phyloP scores from a whole-genome alignment of 1,139 yeast genomes.

The Suhomyces panamericanus region DNA sequence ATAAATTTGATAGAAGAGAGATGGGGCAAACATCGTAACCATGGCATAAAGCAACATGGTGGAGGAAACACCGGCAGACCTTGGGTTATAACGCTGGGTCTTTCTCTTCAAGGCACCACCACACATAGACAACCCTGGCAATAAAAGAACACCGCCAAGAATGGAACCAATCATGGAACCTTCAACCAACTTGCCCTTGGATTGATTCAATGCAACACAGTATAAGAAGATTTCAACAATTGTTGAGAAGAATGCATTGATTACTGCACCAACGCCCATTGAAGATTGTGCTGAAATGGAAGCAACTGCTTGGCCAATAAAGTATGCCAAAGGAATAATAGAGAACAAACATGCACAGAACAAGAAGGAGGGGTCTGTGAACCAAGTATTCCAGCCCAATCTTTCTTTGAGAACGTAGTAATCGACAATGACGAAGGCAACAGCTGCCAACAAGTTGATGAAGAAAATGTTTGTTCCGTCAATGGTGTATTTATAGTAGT shows the following conservation, averaged over 20 bases:
- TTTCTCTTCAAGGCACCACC: slow-evolving; percentile 91
- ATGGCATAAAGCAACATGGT: slow-evolving; percentile 92
- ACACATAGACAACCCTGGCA: slow-evolving; percentile 96
- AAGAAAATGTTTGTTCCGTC: slow-evolving; percentile 95
- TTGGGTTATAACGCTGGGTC: slow-evolving; percentile 93
- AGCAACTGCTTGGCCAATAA: slow-evolving; percentile 98
- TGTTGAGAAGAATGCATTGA: slow-evolving; percentile 96
- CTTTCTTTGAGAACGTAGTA: slow-evolving; percentile 62
- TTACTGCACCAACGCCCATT: slow-evolving; percentile 99
- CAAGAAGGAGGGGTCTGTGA: slow-evolving; percentile 62
- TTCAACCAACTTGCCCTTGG: slow-evolving; percentile 88
- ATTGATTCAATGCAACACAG: slow-evolving; percentile 84
- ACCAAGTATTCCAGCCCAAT: slow-evolving; percentile 46
- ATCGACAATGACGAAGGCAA: slow-evolving; percentile 79
- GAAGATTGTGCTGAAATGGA: slow-evolving; percentile 97
- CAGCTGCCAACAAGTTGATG: slow-evolving; percentile 78
- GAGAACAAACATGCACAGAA: slow-evolving; percentile 79
- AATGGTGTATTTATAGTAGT: slow-evolving; percentile 91
- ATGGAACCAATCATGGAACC: slow-evolving; percentile 97
- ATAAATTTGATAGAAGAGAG: slow-evolving; percentile 84
- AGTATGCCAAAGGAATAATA: slow-evolving; percentile 91
- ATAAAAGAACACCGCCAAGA: slow-evolving; percentile 82
- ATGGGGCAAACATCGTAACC: slow-evolving; percentile 91
- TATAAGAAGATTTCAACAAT: slow-evolving; percentile 90
- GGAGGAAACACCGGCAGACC: slow-evolving; percentile 95